Evolutionary conservation across 176 grass and related monocot species (phyloP), one percentile per base, ranked within the genome.

Genomic region (Leersia perrieri): DNA sequence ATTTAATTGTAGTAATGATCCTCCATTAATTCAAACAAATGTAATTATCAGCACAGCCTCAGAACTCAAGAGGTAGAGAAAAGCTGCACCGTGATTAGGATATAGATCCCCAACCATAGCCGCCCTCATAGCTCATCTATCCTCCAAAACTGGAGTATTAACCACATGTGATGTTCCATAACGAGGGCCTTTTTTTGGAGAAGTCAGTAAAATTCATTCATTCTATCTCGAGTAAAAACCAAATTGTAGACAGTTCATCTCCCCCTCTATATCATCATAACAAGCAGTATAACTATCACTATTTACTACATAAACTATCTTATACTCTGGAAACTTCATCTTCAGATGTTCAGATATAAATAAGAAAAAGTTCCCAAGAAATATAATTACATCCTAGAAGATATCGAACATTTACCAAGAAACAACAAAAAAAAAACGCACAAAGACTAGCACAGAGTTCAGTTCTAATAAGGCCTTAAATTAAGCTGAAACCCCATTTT

Each of bases 1-100:
- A 14, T 64, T 81, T 31, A 82, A 82, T 39, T 1, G 5, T 63
- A 82, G 44, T 72, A 38, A 72, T 44, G 68, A 72, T 63, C 7
- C 5, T 70, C 55, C 55, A 35, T 82, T 12, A 63, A 72, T 62
- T 42, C 68, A 45, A 7, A 62, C 14, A 33, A 38, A 34, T 44
- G n/a, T n/a, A 34, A 47, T 23, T 73, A 63, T 34, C 29, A 41
- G 1, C 38, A 45, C 5, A 8, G 32, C 16, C 16, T 51, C 47
- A 51, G 47, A 51, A 44, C 31, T 57, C 26, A 72, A 62, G 11
- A 9, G 39, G 5, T 3, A 47, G 36, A 77, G 5, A 34, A 40
- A 78, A 61, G 34, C 12, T 84, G 33, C 35, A 32, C 49, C 33
- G 30, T 40, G 1, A 60, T 22, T 29, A 70, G 47, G 14, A 80